Evolutionary conservation across 1,284 basidiomycete species (phyloP).

Genomic region (Earliella scabrosa): DNA sequence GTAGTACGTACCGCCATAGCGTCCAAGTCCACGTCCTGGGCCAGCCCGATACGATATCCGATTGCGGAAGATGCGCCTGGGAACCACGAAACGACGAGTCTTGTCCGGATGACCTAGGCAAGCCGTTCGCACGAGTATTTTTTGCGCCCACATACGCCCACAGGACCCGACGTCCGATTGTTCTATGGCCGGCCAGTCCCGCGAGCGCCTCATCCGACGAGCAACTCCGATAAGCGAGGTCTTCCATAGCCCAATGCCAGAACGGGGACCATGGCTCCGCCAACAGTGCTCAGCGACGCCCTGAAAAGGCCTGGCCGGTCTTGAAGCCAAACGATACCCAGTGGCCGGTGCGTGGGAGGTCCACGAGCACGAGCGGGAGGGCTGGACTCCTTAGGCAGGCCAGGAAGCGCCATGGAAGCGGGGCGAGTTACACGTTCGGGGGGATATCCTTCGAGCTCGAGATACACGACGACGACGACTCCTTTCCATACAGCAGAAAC

Average conservation of each 20-base stretch:
- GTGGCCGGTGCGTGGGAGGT: background rate
- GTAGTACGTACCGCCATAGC: background rate
- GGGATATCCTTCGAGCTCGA: slow-evolving; percentile 33
- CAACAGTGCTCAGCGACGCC: background rate
- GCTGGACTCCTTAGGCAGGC: slow-evolving; percentile 9
- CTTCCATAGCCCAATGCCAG: background rate
- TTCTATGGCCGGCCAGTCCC: slow-evolving; percentile 13
- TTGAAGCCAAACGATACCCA: slow-evolving; percentile 13
- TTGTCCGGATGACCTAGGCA: too few relatives aligned
- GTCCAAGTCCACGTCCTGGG: background rate
- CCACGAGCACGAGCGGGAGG: slow-evolving; percentile 6
- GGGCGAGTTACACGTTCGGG: slow-evolving; percentile 19
- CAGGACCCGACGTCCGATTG: slow-evolving; percentile 10
- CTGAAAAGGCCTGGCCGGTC: slow-evolving; percentile 4
- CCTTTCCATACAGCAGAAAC: slow-evolving; percentile 32
- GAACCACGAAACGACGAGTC: too few relatives aligned
- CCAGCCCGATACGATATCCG: background rate
- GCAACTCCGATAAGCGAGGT: slow-evolving; percentile 15
- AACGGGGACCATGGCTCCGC: background rate
- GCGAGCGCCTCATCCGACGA: slow-evolving; percentile 4
- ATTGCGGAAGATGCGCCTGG: background rate
- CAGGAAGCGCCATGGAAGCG: slow-evolving; percentile 25
- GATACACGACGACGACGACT: slow-evolving; percentile 34
- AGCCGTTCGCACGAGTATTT: slow-evolving; percentile 14
- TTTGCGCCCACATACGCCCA: slow-evolving; percentile 22